Evolutionary conservation across 2,329 filamentous ascomycete genomes (phyloP), one percentile per base, ranked within the genome.

Genomic region (Diaporthe amygdali): DNA sequence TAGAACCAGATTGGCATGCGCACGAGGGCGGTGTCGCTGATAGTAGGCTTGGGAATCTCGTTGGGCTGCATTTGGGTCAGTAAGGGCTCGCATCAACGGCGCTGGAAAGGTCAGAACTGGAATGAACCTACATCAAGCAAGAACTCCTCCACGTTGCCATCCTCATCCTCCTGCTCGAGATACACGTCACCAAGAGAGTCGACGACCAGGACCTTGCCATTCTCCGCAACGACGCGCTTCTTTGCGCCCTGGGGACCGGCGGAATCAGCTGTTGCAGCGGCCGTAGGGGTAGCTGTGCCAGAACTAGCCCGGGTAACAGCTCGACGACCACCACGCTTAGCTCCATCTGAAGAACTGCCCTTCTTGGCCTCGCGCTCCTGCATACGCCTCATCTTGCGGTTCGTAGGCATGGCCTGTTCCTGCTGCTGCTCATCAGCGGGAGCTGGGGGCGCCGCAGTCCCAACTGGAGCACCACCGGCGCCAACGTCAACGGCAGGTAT

Each of bases 161-260:
- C 94, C 75, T 95, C 95, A 66, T 94, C 94, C 77, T 94, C 89
- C 79, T 97, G 94, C 82, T 98, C 95, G n/a, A 99, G 86, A 79
- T 94, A 99, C 15, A 99, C 96, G 76, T 98, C 95, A 34, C 96
- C 96, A 12, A 92, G 86, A 0, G 94, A 94, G 82, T 99, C 96
- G 5, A 99, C 96, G 69, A 99, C 92, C 46, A 99, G 86, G 0
- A 97, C 88, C 85, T 98, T 99, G 75, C 96, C 96, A 77, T 99
- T 99, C 85, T 97, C 93, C 2, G 95, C 96, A 32, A 95, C 90
- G 20, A 98, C 94, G 44, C 94, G 89, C 87, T 96, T 97, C 83
- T 94, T 94, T 41, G 92, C 87, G 25, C 95, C 95, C 46, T 91
- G 89, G 1, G 94, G 90, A 14, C 90, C 90, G 68, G 86, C 81